These are phyloP conservation scores for Malassezia obtusa DNA, from an alignment of 1,284 basidiomycete genomes.

Conservation along the genomic window DNA sequence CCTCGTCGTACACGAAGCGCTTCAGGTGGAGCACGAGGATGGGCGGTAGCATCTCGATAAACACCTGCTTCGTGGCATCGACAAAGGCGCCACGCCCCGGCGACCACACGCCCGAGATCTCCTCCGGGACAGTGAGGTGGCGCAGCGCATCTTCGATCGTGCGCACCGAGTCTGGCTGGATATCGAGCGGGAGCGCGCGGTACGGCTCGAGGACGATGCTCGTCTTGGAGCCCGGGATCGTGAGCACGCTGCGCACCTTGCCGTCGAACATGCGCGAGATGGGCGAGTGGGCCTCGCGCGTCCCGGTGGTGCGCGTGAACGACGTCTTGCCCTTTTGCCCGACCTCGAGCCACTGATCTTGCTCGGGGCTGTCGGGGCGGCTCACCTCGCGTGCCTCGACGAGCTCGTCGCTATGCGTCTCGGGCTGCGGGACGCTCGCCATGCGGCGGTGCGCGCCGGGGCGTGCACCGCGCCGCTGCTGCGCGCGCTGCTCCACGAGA, in stretches of 20 bases:
- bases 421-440: conserved; percentile 2
- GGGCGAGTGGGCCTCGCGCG: conserved; percentile 61
- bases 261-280: conserved; percentile 88
- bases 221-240: conserved; percentile 69
- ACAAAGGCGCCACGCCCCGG: conserved; percentile 50
- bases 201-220: conserved; percentile 86
- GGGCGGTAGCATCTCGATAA: conserved; percentile 73
- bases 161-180: conserved; percentile 61
- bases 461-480: not conserved
- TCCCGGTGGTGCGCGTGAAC: conserved; percentile 70
- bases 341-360: conserved; percentile 73
- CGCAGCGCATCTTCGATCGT: conserved; percentile 74
- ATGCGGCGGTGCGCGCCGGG: not conserved
- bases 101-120: conserved; percentile 62
- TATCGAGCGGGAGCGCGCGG: conserved; percentile 78
- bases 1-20: conserved; percentile 78
- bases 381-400: conserved; percentile 50
- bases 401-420: conserved; percentile 30
- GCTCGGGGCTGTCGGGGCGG: conserved; percentile 38
- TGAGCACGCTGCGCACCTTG: conserved; percentile 76
- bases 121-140: conserved; percentile 69
- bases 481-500: conserved; percentile 20
- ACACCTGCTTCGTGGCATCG: conserved; percentile 77
- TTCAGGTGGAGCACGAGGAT: conserved; percentile 86
- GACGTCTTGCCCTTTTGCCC: conserved; percentile 77